phyloP scores from a whole-genome alignment of 495 filamentous ascomycete species.

The Lasiosphaeris hirsuta region DNA sequence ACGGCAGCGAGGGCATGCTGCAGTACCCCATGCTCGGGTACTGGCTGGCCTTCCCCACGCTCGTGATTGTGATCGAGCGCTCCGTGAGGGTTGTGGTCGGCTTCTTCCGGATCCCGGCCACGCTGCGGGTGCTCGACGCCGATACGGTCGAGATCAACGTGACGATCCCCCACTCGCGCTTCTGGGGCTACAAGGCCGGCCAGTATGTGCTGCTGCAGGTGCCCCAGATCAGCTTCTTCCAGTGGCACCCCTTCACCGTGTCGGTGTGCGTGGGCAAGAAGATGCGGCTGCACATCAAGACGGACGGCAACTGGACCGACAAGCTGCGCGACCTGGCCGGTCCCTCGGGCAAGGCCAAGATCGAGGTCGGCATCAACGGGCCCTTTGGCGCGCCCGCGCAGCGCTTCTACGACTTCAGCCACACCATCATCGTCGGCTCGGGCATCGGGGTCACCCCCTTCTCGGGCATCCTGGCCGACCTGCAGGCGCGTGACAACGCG shows the following conservation, averaged over 20 bases:
- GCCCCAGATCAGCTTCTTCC: slow-evolving; percentile 31
- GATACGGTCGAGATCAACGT: slow-evolving; percentile 34
- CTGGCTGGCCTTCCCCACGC: slow-evolving; percentile 35
- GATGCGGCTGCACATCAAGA: slow-evolving; percentile 42
- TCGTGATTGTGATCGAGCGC: slow-evolving; percentile 33
- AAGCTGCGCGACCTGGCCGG: slow-evolving; percentile 41
- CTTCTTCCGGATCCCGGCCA: slow-evolving; percentile 28
- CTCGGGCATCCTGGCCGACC: slow-evolving; percentile 36
- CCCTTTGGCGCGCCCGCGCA: slow-evolving; percentile 27
- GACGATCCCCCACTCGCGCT: slow-evolving; percentile 23
- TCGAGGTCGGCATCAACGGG: slow-evolving; percentile 38
- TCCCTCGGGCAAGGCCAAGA: slow-evolving; percentile 34
- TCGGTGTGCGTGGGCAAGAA: slow-evolving; percentile 32
- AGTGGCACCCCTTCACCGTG: slow-evolving; percentile 36
- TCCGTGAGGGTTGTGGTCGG: slow-evolving; percentile 24
- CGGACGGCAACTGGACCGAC: slow-evolving; percentile 39
- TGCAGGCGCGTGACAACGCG: slow-evolving; percentile 27
- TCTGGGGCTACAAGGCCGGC: slow-evolving; percentile 38
- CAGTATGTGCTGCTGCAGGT: slow-evolving; percentile 41
- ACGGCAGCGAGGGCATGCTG: slow-evolving; percentile 31
- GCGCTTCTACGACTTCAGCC: slow-evolving; percentile 38
- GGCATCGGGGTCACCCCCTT: slow-evolving; percentile 42
- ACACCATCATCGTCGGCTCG: slow-evolving; percentile 34
- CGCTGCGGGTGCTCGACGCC: slow-evolving; percentile 28
- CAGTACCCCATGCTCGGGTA: slow-evolving; percentile 40